Evolutionary conservation across 495 filamentous ascomycete genomes (phyloP), one percentile per base, ranked within the genome.

Genomic region (Penicillium flavigenum): DNA sequence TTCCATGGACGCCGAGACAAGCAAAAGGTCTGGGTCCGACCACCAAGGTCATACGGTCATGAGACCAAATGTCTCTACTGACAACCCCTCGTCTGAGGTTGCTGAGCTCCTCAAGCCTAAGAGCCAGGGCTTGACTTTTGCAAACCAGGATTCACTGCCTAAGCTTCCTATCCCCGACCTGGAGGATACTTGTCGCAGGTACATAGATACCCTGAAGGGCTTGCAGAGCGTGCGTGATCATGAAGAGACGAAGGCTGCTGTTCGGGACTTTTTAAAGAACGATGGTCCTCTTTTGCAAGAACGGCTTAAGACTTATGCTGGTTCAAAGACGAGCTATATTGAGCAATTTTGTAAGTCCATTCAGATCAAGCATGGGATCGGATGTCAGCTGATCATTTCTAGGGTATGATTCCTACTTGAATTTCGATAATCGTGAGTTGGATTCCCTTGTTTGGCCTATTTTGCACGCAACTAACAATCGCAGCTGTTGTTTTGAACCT

Each of bases 361-460:
- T 14, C 9, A 4, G 17, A 19, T 17, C 0, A 19, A 5, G 20
- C 17, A 17, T 5, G 17, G 17, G 27, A 24, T 7, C 14, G 7
- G 22, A 11, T 2, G 19, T 44, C 7, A 29, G 47, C 59, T 65
- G 47, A 57, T 38, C 16, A 26, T 9, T 47, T 10, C 26, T 65
- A 98, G 93, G 94, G 94, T 98, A 98, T 67, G 94, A 98, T 70
- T 98, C 94, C 31, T 98, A 97, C 67, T 79, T 98, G 47, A 98
- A 98, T 70, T 98, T 88, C 67, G 94, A 98, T 73, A 98, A 96
- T 68, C 91, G 80, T 83, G 62, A 73, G 80, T 58, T 22, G n/a
- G 27, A 5, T 64, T 54, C 27, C 39, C 39, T 20, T 31, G 24
- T 12, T 43, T 12, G 17, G n/a, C 6, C 17, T 27, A 12, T 14